Evolutionary conservation across 2,329 filamentous ascomycete genomes (phyloP), one percentile per base, ranked within the genome.

Genomic region (Dothistroma septosporum): DNA sequence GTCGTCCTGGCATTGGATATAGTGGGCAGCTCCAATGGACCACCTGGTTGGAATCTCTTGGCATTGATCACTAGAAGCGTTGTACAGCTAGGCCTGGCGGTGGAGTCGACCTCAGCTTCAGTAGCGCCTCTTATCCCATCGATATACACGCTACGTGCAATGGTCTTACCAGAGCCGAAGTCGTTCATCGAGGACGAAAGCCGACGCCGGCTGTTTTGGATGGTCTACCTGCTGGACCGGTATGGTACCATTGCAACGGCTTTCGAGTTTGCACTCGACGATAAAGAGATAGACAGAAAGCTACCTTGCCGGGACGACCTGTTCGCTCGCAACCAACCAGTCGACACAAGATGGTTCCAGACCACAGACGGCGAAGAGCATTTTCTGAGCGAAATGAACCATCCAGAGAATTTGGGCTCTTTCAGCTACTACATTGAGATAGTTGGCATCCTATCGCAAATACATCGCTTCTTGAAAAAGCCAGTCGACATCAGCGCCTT

Each of bases 351-450:
- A 56, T 93, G 90, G 87, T 96, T 96, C 73, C 83, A 75, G 31
- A 73, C 79, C 57, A 76, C 81, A 2, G 88, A 91, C 57, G 86
- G 87, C 66, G 65, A 59, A 55, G 66, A 61, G 62, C 68, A 61
- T 59, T 63, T 56, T 80, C 84, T 65, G 1, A 57, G 56, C 55
- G 63, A 67, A 44, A 79, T 87, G 57, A 86, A 87, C 65, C 84
- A 87, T 63, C 86, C 89, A 0, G 90, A 95, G 69, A 92, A 95
- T 66, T 79, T 96, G 0, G 92, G 92, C 0, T 87, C 90, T 0
- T 96, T 96, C 74, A 90, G 90, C 9, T 92, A 94, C 72, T 95
- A 96, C 72, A 87, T 96, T 62, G 92, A 96, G 73, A 89, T 96
- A 19, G 79, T 96, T 4, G 91, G 91, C 1, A 92, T 96, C 56